These are phyloP conservation scores for Saraca asoca DNA, from an alignment of 331 rosid genomes.

Conservation along the genomic window DNA sequence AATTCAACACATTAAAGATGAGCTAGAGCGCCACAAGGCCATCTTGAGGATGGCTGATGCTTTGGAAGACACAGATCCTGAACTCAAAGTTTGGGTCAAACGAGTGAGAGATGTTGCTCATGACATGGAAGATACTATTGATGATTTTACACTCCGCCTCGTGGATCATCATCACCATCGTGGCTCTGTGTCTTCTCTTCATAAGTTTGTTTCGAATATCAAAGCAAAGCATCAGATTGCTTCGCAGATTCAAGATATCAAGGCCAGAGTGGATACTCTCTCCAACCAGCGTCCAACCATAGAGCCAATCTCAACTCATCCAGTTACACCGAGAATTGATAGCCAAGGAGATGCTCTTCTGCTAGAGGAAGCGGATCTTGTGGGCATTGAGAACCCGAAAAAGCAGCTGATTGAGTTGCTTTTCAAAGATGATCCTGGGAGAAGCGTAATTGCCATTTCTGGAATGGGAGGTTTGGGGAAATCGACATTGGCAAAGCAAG, in stretches of 20 bases:
- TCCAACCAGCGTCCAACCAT: constrained; percentile 36
- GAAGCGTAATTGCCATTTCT: constrained; percentile 49
- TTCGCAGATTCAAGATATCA: constrained; percentile 40
- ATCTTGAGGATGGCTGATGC: constrained; percentile 46
- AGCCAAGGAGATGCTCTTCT: constrained; percentile 63
- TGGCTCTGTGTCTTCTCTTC: neutral
- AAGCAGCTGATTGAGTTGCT: constrained; percentile 46
- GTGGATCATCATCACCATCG: constrained; percentile 26
- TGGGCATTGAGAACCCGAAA: constrained; percentile 59
- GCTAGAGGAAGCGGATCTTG: constrained; percentile 60
- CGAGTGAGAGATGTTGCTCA: constrained; percentile 44
- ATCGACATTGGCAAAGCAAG: constrained; percentile 64
- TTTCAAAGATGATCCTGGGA: constrained; percentile 41
- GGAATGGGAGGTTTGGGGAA: constrained; percentile 80
- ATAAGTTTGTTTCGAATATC: neutral
- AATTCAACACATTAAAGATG: constrained; percentile 42
- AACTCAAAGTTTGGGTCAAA: constrained; percentile 47
- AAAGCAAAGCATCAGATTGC: constrained; percentile 41
- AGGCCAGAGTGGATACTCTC: constrained; percentile 31
- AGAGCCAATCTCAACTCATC: constrained; percentile 27
- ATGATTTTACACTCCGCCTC: constrained; percentile 41
- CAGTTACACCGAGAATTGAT: constrained; percentile 30
- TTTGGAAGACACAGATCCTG: constrained; percentile 44
- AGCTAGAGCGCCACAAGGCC: constrained; percentile 38
- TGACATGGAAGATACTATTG: constrained; percentile 56